Conservation (phyloP, 768 basidiomycete genomes). For the Pulveroboletus sp. region DNA sequence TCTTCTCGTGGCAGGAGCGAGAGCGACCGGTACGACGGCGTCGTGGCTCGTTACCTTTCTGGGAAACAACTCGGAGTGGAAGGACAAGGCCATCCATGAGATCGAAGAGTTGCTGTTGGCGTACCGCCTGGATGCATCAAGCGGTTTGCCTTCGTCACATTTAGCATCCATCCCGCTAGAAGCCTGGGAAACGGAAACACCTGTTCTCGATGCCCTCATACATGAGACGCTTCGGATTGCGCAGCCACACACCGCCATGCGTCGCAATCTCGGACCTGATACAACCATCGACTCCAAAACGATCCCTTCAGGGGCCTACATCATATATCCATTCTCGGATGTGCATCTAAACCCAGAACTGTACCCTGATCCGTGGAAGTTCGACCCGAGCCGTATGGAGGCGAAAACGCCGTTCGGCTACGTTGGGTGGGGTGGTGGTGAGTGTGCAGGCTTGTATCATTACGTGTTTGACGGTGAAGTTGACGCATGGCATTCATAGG, state of each 20-base stretch:
- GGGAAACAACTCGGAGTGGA: slow-evolving; percentile 64
- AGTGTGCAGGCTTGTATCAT: slow-evolving; percentile 28
- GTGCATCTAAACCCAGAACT: slow-evolving; percentile 69
- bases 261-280: slow-evolving; percentile 72
- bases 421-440: slow-evolving; percentile 80
- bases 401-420: slow-evolving; percentile 54
- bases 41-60: slow-evolving; percentile 76
- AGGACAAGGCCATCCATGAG: slow-evolving; percentile 55
- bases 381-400: slow-evolving; percentile 57
- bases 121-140: slow-evolving; percentile 28
- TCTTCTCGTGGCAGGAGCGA: slow-evolving; percentile 72
- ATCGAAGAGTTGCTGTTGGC: slow-evolving; percentile 49
- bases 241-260: slow-evolving; percentile 78
- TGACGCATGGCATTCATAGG: slow-evolving; percentile 40
- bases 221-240: slow-evolving; percentile 75
- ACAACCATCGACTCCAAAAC: slow-evolving; percentile 63
- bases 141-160: slow-evolving; percentile 37
- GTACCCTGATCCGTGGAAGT: slow-evolving; percentile 75
- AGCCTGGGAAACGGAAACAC: slow-evolving; percentile 67
- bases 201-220: slow-evolving; percentile 68
- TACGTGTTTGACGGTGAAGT: slow-evolving; percentile 15
- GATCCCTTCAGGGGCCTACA: slow-evolving; percentile 70
- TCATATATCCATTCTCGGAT: slow-evolving; percentile 77
- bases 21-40: slow-evolving; percentile 76
- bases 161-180: slow-evolving; percentile 61